Conservation (phyloP, 306 rosid species). For the Astragalus glycyphyllos region DNA sequence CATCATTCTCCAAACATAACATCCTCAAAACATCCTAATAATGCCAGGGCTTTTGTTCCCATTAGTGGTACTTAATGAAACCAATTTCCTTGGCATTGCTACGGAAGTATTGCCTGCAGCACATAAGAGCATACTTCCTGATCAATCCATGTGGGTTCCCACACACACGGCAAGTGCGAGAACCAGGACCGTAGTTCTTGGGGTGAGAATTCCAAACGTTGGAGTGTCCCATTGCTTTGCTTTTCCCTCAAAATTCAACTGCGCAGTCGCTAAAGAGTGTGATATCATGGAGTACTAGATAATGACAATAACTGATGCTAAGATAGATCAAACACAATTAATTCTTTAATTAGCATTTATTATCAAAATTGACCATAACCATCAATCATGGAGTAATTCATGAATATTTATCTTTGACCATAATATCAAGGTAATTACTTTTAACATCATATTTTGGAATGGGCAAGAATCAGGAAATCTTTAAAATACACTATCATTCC, state of each 20-base stretch:
- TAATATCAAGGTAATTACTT: too few relatives aligned
- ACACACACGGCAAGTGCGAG: constrained; percentile 83
- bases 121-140: constrained; percentile 91
- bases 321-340: too few relatives aligned
- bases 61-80: constrained; percentile 88
- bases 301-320: too few relatives aligned
- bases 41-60: constrained; percentile 21
- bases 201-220: constrained; percentile 98
- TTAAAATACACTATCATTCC: too few relatives aligned
- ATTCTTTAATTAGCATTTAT: too few relatives aligned
- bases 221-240: constrained; percentile 78
- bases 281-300: too few relatives aligned
- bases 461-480: too few relatives aligned
- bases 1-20: constrained; percentile 32
- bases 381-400: too few relatives aligned
- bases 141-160: constrained; percentile 92
- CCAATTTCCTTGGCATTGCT: constrained; percentile 99
- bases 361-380: too few relatives aligned
- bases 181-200: constrained; percentile 92
- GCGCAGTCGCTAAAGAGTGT: constrained; percentile 16
- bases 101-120: constrained; percentile 98
- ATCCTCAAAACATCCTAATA: constrained; percentile 19
- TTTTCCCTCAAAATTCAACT: background rate
- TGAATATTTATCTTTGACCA: too few relatives aligned
- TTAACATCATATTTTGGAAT: too few relatives aligned